These are phyloP conservation scores for Fomes fomentarius DNA, from an alignment of 1,284 basidiomycete species.

Conservation along the genomic window DNA sequence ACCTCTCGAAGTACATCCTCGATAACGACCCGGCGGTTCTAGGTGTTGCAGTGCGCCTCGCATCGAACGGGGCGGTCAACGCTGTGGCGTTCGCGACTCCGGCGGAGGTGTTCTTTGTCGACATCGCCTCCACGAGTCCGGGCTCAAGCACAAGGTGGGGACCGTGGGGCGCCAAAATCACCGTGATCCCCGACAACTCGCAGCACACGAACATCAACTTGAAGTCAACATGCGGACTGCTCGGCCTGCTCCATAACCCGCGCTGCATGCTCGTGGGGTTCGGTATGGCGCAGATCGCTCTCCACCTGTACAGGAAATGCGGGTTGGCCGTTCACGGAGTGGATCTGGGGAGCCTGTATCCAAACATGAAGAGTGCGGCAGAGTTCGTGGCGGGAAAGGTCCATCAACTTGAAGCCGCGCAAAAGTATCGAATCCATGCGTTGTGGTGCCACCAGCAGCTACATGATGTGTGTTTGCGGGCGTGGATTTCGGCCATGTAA, in stretches of 20 bases:
- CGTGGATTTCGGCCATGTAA: conserved; percentile 15
- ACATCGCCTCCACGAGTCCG: not conserved
- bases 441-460: conserved; percentile 6
- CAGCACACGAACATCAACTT: too few species aligned
- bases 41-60: conserved; percentile 9
- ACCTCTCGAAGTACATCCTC: not conserved
- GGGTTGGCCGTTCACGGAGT: conserved; percentile 10
- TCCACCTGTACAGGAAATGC: conserved; percentile 13
- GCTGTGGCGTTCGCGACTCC: conserved; percentile 12
- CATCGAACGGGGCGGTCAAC: conserved; percentile 4
- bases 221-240: too few species aligned
- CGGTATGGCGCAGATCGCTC: conserved; percentile 16
- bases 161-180: too few species aligned
- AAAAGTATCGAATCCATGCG: conserved; percentile 1
- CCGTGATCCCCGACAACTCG: too few species aligned
- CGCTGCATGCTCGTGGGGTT: conserved; percentile 8
- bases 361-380: conserved; percentile 3
- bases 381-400: conserved; percentile 8
- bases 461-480: conserved; percentile 14
- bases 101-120: conserved; percentile 11
- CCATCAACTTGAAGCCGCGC: not conserved
- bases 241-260: not conserved
- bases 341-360: conserved; percentile 6
- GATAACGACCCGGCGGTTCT: conserved; percentile 3
- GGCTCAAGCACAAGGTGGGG: too few species aligned